A percentile compares a stretch with the other conserved stretches of the same genome.
Conservation (phyloP, 495 filamentous ascomycete species). For the Neurospora cerealis region DNA sequence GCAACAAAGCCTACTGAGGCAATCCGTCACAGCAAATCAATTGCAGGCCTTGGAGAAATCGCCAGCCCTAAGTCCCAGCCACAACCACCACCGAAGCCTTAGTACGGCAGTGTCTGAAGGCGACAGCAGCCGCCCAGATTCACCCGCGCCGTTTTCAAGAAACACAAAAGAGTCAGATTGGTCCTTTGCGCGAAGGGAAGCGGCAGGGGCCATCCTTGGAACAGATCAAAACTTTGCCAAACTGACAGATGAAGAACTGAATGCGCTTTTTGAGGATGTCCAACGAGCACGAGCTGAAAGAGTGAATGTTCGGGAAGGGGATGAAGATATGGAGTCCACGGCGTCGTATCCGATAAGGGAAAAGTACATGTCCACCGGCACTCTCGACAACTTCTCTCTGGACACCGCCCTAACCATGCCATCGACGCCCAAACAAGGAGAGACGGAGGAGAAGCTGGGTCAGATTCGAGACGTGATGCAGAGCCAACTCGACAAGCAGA, state of each 20-base stretch:
- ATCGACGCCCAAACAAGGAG: conserved; percentile 73
- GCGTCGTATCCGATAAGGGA: conserved; percentile 82
- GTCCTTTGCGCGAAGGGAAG: conserved; percentile 89
- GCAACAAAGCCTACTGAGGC: conserved; percentile 66
- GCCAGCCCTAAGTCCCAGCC: conserved; percentile 51
- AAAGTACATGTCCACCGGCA: conserved; percentile 94
- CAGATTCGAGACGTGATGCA: conserved; percentile 83
- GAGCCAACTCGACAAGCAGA: conserved; percentile 74
- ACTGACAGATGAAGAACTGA: conserved; percentile 87
- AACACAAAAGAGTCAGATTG: conserved; percentile 84
- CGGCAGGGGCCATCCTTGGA: conserved; percentile 82
- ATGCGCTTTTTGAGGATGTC: conserved; percentile 91
- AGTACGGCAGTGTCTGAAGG: conserved; percentile 66
- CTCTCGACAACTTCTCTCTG: conserved; percentile 91
- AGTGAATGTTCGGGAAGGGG: conserved; percentile 61
- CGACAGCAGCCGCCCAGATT: conserved; percentile 59
- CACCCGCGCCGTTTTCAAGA: conserved; percentile 56
- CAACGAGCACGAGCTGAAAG: conserved; percentile 77
- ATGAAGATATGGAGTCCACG: conserved; percentile 84
- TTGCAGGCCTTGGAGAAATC: conserved; percentile 43
- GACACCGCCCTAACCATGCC: conserved; percentile 93
- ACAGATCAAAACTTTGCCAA: conserved; percentile 81
- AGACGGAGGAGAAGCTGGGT: conserved; percentile 61
- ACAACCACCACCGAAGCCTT: conserved; percentile 62
- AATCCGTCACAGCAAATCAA: conserved; percentile 78